A percentile compares a stretch with the other conserved stretches of the same genome.
Conservation (phyloP, 495 filamentous ascomycete genomes). For the Penicillium herquei region DNA sequence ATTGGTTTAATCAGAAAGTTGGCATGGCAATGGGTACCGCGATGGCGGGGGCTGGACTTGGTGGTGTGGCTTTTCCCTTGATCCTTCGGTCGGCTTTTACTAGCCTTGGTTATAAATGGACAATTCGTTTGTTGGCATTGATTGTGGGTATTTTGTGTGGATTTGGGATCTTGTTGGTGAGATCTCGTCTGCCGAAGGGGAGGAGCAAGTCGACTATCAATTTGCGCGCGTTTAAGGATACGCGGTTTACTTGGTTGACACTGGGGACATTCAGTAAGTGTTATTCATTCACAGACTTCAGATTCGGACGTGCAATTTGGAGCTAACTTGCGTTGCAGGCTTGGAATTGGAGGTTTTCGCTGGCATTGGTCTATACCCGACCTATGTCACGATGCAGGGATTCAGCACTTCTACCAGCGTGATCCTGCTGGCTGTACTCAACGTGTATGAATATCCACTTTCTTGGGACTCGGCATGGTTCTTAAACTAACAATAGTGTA, state of each 20-base stretch:
- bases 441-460: constrained; percentile 23
- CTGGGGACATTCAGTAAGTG: constrained; percentile 38
- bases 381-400: constrained; percentile 44
- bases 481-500: constrained; percentile 7
- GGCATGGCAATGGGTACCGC: constrained; percentile 40
- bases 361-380: constrained; percentile 49
- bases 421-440: constrained; percentile 33
- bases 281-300: too few species aligned
- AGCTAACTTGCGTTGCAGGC: constrained; percentile 24
- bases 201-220: constrained; percentile 47
- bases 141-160: constrained; percentile 52
- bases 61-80: constrained; percentile 63
- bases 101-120: constrained; percentile 58
- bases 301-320: too few species aligned
- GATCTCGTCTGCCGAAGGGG: constrained; percentile 32
- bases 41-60: constrained; percentile 40
- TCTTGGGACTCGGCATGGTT: neutral
- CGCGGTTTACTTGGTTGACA: constrained; percentile 38
- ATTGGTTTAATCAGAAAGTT: constrained; percentile 39
- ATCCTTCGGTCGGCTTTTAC: constrained; percentile 52
- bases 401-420: constrained; percentile 35
- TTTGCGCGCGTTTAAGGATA: constrained; percentile 55
- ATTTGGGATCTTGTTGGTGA: constrained; percentile 41
- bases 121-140: constrained; percentile 57
- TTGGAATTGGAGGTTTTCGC: constrained; percentile 54